Percentiles rank a stretch among this genome's conserved stretches.
Conservation (phyloP, 345 rosid genomes). For the Erucastrum elatum region DNA sequence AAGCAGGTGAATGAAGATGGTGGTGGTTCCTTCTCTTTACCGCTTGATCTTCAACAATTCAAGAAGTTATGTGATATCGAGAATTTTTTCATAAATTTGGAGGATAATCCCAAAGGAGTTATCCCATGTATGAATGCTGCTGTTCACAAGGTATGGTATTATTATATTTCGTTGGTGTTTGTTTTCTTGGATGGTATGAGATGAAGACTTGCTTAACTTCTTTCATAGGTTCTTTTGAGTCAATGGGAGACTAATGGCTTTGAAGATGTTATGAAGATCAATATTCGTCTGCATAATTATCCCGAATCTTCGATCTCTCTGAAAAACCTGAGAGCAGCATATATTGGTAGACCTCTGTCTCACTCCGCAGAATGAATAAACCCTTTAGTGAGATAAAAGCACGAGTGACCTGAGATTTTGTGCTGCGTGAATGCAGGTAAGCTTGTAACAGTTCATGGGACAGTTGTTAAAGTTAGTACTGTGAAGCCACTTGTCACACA, state of each 20-base stretch:
- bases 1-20: conserved; percentile 67
- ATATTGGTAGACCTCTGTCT: conserved; percentile 62
- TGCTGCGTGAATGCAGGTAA: conserved; percentile 59
- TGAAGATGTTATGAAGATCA: conserved; percentile 58
- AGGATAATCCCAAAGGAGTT: conserved; percentile 73
- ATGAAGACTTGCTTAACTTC: neutral
- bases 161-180: neutral
- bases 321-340: conserved; percentile 91
- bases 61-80: conserved; percentile 53
- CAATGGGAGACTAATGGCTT: conserved; percentile 43
- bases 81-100: conserved; percentile 59
- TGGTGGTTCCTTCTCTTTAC: conserved; percentile 50
- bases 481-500: conserved; percentile 81
- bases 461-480: conserved; percentile 83
- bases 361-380: neutral
- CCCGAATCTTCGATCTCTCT: conserved; percentile 81
- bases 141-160: conserved; percentile 64
- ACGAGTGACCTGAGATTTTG: conserved; percentile 1
- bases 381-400: neutral
- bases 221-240: conserved; percentile 47
- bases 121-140: conserved; percentile 81
- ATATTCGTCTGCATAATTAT: conserved; percentile 71
- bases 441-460: conserved; percentile 88
- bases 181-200: conserved; percentile 11
- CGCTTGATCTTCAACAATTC: conserved; percentile 72